Percentiles rank a stretch among this genome's conserved stretches.
Evolutionary conservation across 768 basidiomycete species (phyloP).

Genomic region (Podaxis pistillaris): DNA sequence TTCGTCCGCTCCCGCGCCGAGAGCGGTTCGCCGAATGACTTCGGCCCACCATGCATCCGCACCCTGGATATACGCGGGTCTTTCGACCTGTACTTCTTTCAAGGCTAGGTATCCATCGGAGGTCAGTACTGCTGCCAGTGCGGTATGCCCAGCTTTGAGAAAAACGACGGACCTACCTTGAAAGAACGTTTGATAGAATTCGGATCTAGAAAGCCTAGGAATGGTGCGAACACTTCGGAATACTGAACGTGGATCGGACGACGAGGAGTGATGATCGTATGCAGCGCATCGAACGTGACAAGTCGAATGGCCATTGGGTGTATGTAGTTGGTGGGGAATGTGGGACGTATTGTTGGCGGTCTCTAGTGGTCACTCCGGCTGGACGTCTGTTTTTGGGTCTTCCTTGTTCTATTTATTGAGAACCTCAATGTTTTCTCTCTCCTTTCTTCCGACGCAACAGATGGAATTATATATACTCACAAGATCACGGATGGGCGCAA

Average conservation of each 20-base stretch:
- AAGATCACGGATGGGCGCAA: too few species aligned
- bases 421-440: too few species aligned
- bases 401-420: too few species aligned
- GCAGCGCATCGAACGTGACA: constrained; percentile 77
- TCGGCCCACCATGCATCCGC: constrained; percentile 72
- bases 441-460: too few species aligned
- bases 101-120: constrained; percentile 30
- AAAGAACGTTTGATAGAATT: constrained; percentile 55
- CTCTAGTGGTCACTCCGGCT: too few species aligned
- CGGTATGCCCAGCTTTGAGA: not conserved
- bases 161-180: constrained; percentile 45
- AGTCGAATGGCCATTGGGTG: constrained; percentile 42
- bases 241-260: constrained; percentile 66
- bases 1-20: constrained; percentile 69
- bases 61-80: constrained; percentile 58
- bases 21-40: constrained; percentile 70
- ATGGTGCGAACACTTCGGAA: constrained; percentile 63
- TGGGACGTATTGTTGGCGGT: not conserved
- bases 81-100: constrained; percentile 48
- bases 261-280: constrained; percentile 73
- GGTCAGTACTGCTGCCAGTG: not conserved
- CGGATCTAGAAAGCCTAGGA: constrained; percentile 60
- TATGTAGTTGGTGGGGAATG: not conserved
- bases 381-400: too few species aligned
- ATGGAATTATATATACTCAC: too few species aligned